phyloP scores from a whole-genome alignment of 139 green algal genomes.

The Coelastrella sp. region DNA sequence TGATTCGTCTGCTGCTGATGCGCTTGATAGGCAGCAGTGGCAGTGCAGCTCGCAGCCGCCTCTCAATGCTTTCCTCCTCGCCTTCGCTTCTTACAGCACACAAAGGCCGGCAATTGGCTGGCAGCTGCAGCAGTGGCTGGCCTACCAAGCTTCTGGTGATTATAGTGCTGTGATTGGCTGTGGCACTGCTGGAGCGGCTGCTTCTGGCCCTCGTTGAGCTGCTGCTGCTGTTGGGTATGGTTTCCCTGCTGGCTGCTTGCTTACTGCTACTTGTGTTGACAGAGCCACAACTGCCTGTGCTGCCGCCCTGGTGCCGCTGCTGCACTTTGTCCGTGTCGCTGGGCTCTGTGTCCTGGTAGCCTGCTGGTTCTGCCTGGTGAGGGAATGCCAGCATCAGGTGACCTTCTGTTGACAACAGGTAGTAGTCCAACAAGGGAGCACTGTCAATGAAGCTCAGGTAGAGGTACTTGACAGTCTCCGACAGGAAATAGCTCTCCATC shows the following conservation, averaged over 20 bases:
- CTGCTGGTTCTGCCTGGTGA: no score
- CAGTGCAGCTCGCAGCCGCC: conserved; percentile 51
- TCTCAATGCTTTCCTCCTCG: conserved; percentile 7
- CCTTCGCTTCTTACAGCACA: neutral
- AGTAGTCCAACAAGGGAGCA: conserved; percentile 65
- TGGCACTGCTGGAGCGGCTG: neutral
- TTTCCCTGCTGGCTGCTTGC: no score
- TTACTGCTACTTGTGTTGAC: no score
- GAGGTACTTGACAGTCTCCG: conserved; percentile 93
- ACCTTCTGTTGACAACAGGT: conserved; percentile 83
- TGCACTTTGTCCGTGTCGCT: neutral
- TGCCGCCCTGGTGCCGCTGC: neutral
- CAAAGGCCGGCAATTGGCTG: neutral
- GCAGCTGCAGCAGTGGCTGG: neutral
- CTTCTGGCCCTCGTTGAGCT: no score
- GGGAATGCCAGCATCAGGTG: conserved; percentile 67
- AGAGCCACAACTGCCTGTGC: neutral
- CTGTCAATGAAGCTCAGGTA: conserved; percentile 77
- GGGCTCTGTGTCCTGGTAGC: neutral
- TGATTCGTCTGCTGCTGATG: conserved; percentile 50
- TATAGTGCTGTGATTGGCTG: no score
- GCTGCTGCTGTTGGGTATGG: no score
- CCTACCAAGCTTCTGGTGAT: conserved; percentile 20
- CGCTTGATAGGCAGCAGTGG: conserved; percentile 58
- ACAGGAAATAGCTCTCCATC: conserved; percentile 94